Evolutionary conservation across 2,329 filamentous ascomycete species (phyloP).

Genomic region (Ophiosphaerella korrae): DNA sequence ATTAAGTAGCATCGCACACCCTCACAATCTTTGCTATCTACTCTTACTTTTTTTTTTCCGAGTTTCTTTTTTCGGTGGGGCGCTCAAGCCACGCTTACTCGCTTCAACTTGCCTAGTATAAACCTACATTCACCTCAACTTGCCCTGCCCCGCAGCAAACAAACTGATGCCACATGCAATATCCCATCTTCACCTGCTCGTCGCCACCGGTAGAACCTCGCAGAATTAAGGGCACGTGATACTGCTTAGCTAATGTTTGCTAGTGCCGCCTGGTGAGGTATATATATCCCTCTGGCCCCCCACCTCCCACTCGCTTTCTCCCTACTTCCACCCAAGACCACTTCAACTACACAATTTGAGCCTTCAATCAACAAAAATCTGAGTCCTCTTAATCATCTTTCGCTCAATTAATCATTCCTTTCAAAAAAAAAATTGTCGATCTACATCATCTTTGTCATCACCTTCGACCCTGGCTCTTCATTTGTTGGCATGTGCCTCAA

Average conservation of each 20-base stretch:
- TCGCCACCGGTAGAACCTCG: conserved; percentile 6
- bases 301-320: conserved; percentile 4
- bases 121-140: not conserved
- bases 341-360: not conserved
- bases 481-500: not conserved
- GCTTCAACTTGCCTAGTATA: not conserved
- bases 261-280: not conserved
- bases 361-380: not conserved
- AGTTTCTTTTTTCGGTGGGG: not conserved
- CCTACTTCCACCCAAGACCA: not conserved
- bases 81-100: conserved; percentile 13
- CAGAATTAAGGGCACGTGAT: too few species aligned
- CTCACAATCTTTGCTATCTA: not conserved
- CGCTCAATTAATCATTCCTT: not conserved
- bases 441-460: not conserved
- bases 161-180: conserved; percentile 4
- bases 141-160: conserved; percentile 3
- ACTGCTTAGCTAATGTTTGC: too few species aligned
- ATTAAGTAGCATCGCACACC: not conserved
- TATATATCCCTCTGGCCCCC: conserved; percentile 6
- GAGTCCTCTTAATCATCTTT: not conserved
- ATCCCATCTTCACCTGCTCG: conserved; percentile 7
- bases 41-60: not conserved
- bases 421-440: not conserved
- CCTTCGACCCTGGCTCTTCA: conserved; percentile 8